A percentile compares a stretch with the other conserved stretches of the same genome.
These are phyloP conservation scores for Ophiocytium majus DNA, from an alignment of 352 stramenopile species.

Conservation along the genomic window DNA sequence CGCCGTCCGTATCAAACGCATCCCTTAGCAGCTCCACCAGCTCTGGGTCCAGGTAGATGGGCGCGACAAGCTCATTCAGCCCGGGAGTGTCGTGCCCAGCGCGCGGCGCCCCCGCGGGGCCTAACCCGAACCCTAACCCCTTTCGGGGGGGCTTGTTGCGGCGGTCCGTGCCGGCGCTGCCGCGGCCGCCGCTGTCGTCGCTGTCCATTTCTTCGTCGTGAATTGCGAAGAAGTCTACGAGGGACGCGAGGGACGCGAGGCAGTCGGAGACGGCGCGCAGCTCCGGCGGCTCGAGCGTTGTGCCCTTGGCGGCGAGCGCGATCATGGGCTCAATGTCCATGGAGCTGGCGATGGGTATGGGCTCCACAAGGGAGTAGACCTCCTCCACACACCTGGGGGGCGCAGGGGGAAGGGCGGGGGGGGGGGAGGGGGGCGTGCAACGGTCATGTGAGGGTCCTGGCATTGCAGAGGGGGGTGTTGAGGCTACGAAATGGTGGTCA, in stretches of 20 bases:
- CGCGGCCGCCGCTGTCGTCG: neutral
- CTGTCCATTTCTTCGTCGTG: conserved; percentile 8
- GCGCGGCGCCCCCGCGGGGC: no score
- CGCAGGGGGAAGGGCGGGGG: no score
- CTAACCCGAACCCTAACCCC: no score
- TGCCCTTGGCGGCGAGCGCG: conserved; percentile 31
- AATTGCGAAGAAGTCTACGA: conserved; percentile 27
- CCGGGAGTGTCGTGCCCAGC: neutral
- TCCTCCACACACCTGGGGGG: conserved; percentile 27
- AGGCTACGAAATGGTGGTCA: no score
- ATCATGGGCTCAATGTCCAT: conserved; percentile 48
- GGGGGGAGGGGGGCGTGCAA: no score
- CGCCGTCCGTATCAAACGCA: conserved; percentile 45
- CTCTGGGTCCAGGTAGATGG: conserved; percentile 46
- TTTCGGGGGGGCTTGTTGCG: neutral
- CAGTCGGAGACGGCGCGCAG: conserved; percentile 41
- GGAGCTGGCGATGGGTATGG: conserved; percentile 34
- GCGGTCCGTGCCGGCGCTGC: neutral
- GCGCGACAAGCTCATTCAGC: conserved; percentile 7
- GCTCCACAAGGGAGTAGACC: conserved; percentile 25
- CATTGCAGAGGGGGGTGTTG: no score
- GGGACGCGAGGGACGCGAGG: neutral
- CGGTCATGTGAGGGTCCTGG: no score
- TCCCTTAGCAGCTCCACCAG: conserved; percentile 43
- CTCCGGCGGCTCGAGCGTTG: conserved; percentile 44